Base-by-base conservation (phyloP, 495 filamentous ascomycete species). In the Tuber brumale region DNA sequence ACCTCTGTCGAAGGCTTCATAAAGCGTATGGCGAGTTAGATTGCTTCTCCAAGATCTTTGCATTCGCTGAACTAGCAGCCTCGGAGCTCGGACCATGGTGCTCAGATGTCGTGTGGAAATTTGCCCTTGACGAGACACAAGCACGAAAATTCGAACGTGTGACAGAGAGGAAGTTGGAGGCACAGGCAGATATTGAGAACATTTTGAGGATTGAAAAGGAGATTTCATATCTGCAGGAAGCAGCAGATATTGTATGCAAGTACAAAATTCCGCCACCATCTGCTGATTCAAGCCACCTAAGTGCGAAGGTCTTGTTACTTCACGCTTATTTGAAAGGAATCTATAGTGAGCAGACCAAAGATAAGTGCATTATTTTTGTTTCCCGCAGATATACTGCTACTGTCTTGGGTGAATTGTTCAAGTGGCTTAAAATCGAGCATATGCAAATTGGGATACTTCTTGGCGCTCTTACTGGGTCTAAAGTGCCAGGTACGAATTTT, bases 351-450 rank as follows among this genome's bases (percentile, higher is more conserved):
- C 85, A 86, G 41, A 85, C 86, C 18, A 86, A 90, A 1, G 87
- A 88, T 35, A 91, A 92, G 80, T 97, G 94, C 79, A 95, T 99
- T 72, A 89, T 98, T 1, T 99, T 99, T 84, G 93, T 95, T 0
- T 85, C 91, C 74, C 87, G 89, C 76, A 86, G 95, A 51, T 90
- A 92, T 71, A 95, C 93, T 4, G 95, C 94, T 0, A 88, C 88
- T 44, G 84, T 93, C 31, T 85, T 99, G 31, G 84, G 85, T 2
- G 88, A 90, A 43, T 85, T 97, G 12, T 88, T 97, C 75, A 84
- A 85, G 45, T 84, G 85, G 35, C 84, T 92, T 70, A 84, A 86
- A 12, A 88, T 89, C 43, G 86, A 85, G 16, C 83, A 92, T 79
- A 82, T 97, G 27, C 87, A 87, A 19, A 85, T 88, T n/a, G 93